Percentiles rank a stretch among this genome's conserved stretches.
Evolutionary conservation across 2,329 filamentous ascomycete species (phyloP).

Genomic region (Colletotrichum sp.): DNA sequence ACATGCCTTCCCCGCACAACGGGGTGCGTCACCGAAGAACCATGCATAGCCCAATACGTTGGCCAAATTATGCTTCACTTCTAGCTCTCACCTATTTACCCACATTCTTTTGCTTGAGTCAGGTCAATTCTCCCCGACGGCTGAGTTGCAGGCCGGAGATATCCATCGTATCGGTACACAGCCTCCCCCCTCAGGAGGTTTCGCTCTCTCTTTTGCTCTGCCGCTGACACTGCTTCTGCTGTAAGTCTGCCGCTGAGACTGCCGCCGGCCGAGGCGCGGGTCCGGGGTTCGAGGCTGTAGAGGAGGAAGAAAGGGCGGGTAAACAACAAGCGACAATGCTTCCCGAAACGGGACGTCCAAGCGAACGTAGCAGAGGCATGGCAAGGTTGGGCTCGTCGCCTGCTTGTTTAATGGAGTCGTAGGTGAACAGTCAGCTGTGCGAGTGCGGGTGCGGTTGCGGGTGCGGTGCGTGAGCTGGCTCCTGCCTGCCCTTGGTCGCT

Average conservation of each 20-base stretch:
- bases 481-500: neutral
- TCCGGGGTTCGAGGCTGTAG: neutral
- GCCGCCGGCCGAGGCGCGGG: neutral
- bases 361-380: neutral
- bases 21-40: neutral
- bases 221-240: neutral
- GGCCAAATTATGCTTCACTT: neutral
- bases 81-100: neutral
- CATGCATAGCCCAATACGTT: neutral
- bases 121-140: neutral
- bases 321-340: neutral
- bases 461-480: slow-evolving; percentile 13
- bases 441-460: slow-evolving; percentile 9
- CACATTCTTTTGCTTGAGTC: neutral
- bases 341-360: slow-evolving; percentile 17
- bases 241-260: neutral
- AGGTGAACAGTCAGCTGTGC: neutral
- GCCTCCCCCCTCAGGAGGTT: neutral
- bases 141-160: neutral
- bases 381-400: neutral
- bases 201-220: neutral
- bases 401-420: neutral
- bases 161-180: neutral
- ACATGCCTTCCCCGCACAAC: neutral
- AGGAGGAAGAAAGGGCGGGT: neutral